Percentiles rank a stretch among this genome's conserved stretches.
Conservation (phyloP, 2,329 filamentous ascomycete species). For the Falciphora oryzae region DNA sequence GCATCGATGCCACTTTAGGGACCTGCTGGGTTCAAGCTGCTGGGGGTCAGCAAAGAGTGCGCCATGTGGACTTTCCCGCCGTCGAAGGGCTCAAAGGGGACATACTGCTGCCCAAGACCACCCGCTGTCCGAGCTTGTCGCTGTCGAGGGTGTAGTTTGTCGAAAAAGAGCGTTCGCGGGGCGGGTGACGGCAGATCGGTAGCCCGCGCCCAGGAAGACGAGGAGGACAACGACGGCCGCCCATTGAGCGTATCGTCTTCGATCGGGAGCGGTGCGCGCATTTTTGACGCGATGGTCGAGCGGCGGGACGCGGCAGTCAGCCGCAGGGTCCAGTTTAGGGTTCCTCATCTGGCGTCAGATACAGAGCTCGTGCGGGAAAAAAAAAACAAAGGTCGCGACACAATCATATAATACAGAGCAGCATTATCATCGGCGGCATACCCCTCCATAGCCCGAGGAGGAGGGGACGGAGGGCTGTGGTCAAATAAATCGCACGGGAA, state of each 20-base stretch:
- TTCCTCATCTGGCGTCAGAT: background rate
- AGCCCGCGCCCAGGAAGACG: background rate
- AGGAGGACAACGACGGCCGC: background rate
- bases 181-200: background rate
- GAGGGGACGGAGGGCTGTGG: background rate
- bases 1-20: constrained; percentile 29
- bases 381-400: background rate
- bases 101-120: background rate
- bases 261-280: too few species aligned
- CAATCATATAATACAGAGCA: background rate
- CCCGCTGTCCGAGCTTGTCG: too few species aligned
- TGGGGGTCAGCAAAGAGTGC: background rate
- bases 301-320: background rate
- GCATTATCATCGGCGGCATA: too few species aligned
- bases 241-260: background rate
- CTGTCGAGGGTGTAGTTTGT: too few species aligned
- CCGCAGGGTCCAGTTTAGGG: background rate
- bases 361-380: background rate
- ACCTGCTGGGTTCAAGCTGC: constrained; percentile 17
- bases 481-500: background rate
- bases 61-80: background rate
- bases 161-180: too few species aligned
- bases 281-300: background rate
- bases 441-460: background rate
- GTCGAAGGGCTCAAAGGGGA: too few species aligned